Evolutionary conservation across 2,329 filamentous ascomycete species (phyloP), one percentile per base, ranked within the genome.

Genomic region (Paecilomyces dactylethromorphus): DNA sequence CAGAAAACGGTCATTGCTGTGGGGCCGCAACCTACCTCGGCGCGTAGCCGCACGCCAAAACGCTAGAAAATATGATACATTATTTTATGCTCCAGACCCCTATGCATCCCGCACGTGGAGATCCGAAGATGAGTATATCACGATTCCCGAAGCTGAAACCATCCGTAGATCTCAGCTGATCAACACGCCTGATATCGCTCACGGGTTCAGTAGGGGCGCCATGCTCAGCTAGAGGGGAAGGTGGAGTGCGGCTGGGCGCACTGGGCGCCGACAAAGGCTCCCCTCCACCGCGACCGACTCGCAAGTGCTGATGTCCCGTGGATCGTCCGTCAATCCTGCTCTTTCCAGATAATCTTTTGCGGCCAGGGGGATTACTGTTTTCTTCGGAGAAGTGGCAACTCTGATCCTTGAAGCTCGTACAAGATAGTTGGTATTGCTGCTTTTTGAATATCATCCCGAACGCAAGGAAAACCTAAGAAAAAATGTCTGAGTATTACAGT

Each of bases 401-500:
- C n/a, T 22, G 24, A 11, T 22, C 4, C 7, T 52, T 29, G 21
- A 13, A 18, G 5, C 13, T 13, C 7, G 11, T 52, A 22, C 4
- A 21, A 13, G 13, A 5, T 22, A 21, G 7, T 26, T 52, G 21
- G 5, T 15, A 4, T 52, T 12, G n/a, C 50, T 52, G 15, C 22
- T 21, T 5, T 24, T 52, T 24, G 22, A n/a, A 24, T 26, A 10
- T 52, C 26, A 24, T 52, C n/a, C 18, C 22, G 15, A 8, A 11
- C 10, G 12, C 50, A n/a, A 52, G 24, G n/a, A 12, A n/a, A 24
- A 10, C n/a, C 21, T 10, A 11, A 24, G 13, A 18, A 29, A 21
- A 13, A 26, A 56, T 56, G 55, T 51, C 55, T 21, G 39, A 52
- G 22, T 26, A 53, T 10, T 51, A 56, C 55, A n/a, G 49, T 6